Evolutionary conservation across 2,329 filamentous ascomycete genomes (phyloP).

Genomic region (Zalaria sp.): DNA sequence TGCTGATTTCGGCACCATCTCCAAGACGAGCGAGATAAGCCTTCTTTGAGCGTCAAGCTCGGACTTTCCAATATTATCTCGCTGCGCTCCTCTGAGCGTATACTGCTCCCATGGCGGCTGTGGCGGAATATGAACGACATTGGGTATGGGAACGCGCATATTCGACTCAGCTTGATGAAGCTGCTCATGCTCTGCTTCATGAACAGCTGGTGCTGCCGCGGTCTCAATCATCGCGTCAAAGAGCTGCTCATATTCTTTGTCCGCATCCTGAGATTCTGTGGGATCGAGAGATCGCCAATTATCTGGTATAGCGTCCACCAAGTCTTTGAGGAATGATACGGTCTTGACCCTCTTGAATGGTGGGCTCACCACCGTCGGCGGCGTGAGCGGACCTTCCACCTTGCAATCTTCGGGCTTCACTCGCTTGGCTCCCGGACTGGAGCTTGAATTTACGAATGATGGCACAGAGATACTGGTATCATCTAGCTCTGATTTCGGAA

Average conservation of each 20-base stretch:
- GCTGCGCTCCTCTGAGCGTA: slow-evolving; percentile 2
- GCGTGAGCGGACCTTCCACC: slow-evolving; percentile 1
- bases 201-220: slow-evolving; percentile 21
- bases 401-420: slow-evolving; percentile 2
- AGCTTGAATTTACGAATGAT: neutral
- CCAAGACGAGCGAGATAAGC: slow-evolving; percentile 21
- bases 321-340: slow-evolving; percentile 1
- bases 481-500: neutral
- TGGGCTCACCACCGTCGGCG: neutral
- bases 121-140: slow-evolving; percentile 28
- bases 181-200: slow-evolving; percentile 27
- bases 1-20: slow-evolving; percentile 15
- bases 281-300: neutral
- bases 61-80: slow-evolving; percentile 7
- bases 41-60: slow-evolving; percentile 18
- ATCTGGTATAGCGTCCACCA: slow-evolving; percentile 1
- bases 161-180: slow-evolving; percentile 33
- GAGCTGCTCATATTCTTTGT: neutral
- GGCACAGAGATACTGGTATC: neutral
- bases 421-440: neutral
- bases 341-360: slow-evolving; percentile 3
- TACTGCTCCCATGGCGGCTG: slow-evolving; percentile 33
- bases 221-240: slow-evolving; percentile 14
- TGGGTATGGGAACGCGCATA: slow-evolving; percentile 33
- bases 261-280: neutral